A percentile compares a stretch with the other conserved stretches of the same genome.
Evolutionary conservation across 2,329 filamentous ascomycete genomes (phyloP).

Genomic region (Fusarium sp.): DNA sequence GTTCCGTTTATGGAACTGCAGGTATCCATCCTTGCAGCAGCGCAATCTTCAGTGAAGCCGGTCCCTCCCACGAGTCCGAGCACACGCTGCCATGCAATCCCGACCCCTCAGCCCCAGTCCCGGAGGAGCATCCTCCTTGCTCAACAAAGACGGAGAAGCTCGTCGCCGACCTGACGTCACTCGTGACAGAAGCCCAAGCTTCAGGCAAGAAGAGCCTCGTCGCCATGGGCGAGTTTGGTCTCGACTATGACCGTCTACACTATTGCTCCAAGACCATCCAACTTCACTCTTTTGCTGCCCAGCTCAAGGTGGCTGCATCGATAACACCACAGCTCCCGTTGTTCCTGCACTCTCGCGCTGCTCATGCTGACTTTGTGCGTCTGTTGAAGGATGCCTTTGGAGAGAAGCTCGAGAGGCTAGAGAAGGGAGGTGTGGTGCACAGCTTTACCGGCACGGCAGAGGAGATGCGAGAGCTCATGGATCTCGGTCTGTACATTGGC

Average conservation of each 20-base stretch:
- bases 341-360: constrained; percentile 92
- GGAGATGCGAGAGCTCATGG: constrained; percentile 85
- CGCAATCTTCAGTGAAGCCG: constrained; percentile 75
- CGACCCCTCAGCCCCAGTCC: constrained; percentile 59
- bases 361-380: constrained; percentile 84
- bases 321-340: constrained; percentile 82
- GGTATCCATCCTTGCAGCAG: constrained; percentile 95
- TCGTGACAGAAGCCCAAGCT: constrained; percentile 71
- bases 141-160: constrained; percentile 57
- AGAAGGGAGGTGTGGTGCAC: constrained; percentile 87
- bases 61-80: constrained; percentile 57
- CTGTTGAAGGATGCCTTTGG: constrained; percentile 72
- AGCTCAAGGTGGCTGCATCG: constrained; percentile 80
- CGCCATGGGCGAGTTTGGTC: constrained; percentile 93
- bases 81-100: constrained; percentile 67
- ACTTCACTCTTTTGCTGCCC: constrained; percentile 84
- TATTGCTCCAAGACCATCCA: constrained; percentile 84
- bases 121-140: constrained; percentile 62
- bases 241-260: constrained; percentile 94
- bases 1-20: constrained; percentile 87
- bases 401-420: constrained; percentile 71
- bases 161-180: constrained; percentile 69
- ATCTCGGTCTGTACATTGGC: constrained; percentile 88
- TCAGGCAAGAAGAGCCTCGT: constrained; percentile 63
- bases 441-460: constrained; percentile 91